Evolutionary conservation across 306 rosid genomes (phyloP).

Genomic region (Inga leiocalycina): DNA sequence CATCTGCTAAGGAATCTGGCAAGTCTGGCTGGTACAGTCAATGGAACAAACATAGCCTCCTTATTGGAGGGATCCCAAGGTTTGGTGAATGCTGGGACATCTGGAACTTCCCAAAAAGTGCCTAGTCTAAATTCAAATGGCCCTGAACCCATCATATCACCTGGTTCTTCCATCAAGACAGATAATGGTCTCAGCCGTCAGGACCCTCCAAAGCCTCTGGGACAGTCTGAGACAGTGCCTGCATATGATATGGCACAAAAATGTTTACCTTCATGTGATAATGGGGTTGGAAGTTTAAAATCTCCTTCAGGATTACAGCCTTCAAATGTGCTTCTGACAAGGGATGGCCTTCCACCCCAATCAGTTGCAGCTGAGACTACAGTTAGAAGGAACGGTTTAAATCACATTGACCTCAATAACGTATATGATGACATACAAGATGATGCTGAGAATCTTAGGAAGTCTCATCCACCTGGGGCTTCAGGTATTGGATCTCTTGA

Average conservation of each 20-base stretch:
- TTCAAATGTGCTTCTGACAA: slow-evolving; percentile 34
- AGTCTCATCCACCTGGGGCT: slow-evolving; percentile 38
- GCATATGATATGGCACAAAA: slow-evolving; percentile 34
- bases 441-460: slow-evolving; percentile 39
- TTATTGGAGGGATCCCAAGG: slow-evolving; percentile 63
- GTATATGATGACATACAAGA: slow-evolving; percentile 52
- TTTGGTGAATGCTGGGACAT: slow-evolving; percentile 47
- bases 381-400: slow-evolving; percentile 44
- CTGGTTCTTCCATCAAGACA: slow-evolving; percentile 44
- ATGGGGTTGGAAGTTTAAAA: slow-evolving; percentile 35
- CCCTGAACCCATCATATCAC: slow-evolving; percentile 41
- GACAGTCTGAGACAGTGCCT: slow-evolving; percentile 39
- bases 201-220: slow-evolving; percentile 35
- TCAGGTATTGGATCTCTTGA: slow-evolving; percentile 41
- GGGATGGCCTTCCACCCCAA: slow-evolving; percentile 38
- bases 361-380: slow-evolving; percentile 35
- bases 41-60: slow-evolving; percentile 57
- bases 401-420: slow-evolving; percentile 63
- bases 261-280: slow-evolving; percentile 43
- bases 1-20: slow-evolving; percentile 69
- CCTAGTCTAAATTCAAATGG: slow-evolving; percentile 47
- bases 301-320: slow-evolving; percentile 40
- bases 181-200: slow-evolving; percentile 32
- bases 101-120: slow-evolving; percentile 44
- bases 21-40: slow-evolving; percentile 52